A percentile compares a stretch with the other conserved stretches of the same genome.
phyloP scores from a whole-genome alignment of 306 rosid species.

The Begonia peltatifolia region DNA sequence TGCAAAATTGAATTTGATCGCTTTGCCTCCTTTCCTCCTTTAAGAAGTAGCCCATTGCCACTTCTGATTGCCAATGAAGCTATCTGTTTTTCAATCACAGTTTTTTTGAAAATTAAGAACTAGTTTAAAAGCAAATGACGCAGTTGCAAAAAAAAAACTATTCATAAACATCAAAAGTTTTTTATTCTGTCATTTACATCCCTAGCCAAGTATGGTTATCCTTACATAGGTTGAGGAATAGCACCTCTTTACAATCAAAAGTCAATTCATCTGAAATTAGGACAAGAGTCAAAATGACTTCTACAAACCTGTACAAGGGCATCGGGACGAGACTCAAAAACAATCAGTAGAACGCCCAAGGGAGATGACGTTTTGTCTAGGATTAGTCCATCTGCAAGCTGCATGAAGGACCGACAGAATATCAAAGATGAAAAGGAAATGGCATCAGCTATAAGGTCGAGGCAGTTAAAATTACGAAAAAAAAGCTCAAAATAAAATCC shows the following conservation, averaged over 20 bases:
- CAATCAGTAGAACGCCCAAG: constrained; percentile 81
- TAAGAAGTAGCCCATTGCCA: constrained; percentile 93
- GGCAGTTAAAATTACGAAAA: no score
- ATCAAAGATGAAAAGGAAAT: no score
- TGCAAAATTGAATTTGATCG: constrained; percentile 86
- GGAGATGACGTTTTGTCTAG: constrained; percentile 94
- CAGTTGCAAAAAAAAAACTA: no score
- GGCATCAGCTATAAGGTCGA: no score
- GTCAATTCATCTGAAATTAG: not conserved
- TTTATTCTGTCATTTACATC: no score
- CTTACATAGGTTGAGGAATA: not conserved
- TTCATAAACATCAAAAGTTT: no score
- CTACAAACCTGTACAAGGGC: constrained; percentile 79
- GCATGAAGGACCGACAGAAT: constrained; percentile 3
- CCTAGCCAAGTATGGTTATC: no score
- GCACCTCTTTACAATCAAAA: not conserved
- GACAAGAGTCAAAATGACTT: not conserved
- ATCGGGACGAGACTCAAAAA: constrained; percentile 97
- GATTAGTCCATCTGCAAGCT: constrained; percentile 87
- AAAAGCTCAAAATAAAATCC: no score
- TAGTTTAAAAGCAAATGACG: not conserved
- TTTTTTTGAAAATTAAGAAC: not conserved
- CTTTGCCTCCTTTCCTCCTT: constrained; percentile 98
- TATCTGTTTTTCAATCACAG: constrained; percentile 31
- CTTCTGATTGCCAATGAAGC: constrained; percentile 93